Percentiles rank a stretch among this genome's conserved stretches.
These are phyloP conservation scores for Brassica napus DNA, from an alignment of 345 rosid genomes.

Conservation along the genomic window Da-Ae NC_063434.1:25166001-25166500, in stretches of 20 bases:
- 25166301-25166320: not conserved
- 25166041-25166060: not conserved
- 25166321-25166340: not conserved
- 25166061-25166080: slow-evolving; percentile 23
- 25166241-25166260: not conserved
- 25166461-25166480: not conserved
- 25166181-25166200: no score
- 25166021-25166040: not conserved
- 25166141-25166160: not conserved
- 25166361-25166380: not conserved
- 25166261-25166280: not conserved
- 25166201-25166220: no score
- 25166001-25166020: not conserved
- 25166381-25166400: not conserved
- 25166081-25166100: slow-evolving; percentile 35
- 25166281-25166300: not conserved
- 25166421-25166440: not conserved
- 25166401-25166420: not conserved
- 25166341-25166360: not conserved
- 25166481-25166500: slow-evolving; percentile 1
- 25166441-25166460: not conserved
- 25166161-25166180: no score
- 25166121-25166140: slow-evolving; percentile 12
- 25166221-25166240: no score
- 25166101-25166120: slow-evolving; percentile 23